Evolutionary conservation across 75 land plant species (phyloP).

Genomic region (Azolla pinnata): DNA sequence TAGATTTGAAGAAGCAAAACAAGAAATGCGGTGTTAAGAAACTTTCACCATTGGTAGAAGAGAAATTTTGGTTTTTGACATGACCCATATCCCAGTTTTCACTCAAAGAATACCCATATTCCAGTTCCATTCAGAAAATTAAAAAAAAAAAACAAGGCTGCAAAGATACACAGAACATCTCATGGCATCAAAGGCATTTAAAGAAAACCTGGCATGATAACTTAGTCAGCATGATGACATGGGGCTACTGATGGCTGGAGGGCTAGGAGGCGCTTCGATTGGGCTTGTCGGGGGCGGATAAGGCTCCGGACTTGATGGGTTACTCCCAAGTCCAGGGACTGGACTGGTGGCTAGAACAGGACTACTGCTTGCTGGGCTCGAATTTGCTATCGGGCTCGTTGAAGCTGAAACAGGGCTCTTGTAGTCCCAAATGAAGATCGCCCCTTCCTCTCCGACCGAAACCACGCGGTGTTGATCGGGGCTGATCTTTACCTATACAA

Average conservation of each 20-base stretch:
- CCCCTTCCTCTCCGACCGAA: constrained; percentile 37
- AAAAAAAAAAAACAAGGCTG: no score
- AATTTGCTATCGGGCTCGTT: constrained; percentile 6
- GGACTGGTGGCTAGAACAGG: constrained; percentile 6
- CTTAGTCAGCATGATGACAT: background rate
- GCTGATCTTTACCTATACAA: constrained; percentile 36
- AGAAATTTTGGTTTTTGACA: no score
- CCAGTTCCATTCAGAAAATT: no score
- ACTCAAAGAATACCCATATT: no score
- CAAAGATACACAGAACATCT: no score
- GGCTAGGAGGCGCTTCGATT: background rate
- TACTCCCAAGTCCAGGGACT: background rate
- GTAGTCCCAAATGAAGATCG: constrained; percentile 35
- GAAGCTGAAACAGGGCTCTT: constrained; percentile 23
- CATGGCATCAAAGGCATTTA: no score
- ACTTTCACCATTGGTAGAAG: no score
- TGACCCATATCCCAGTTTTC: no score
- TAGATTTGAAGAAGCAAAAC: no score
- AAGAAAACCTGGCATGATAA: no score
- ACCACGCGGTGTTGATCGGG: constrained; percentile 32
- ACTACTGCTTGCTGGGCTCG: constrained; percentile 15
- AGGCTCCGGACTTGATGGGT: constrained; percentile 1
- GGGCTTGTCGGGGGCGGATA: constrained; percentile 7
- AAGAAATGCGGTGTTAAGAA: no score
- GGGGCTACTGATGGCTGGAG: background rate